Conservation (phyloP, 441 rosid genomes). For the Bocquillonia castaneifolia region DNA sequence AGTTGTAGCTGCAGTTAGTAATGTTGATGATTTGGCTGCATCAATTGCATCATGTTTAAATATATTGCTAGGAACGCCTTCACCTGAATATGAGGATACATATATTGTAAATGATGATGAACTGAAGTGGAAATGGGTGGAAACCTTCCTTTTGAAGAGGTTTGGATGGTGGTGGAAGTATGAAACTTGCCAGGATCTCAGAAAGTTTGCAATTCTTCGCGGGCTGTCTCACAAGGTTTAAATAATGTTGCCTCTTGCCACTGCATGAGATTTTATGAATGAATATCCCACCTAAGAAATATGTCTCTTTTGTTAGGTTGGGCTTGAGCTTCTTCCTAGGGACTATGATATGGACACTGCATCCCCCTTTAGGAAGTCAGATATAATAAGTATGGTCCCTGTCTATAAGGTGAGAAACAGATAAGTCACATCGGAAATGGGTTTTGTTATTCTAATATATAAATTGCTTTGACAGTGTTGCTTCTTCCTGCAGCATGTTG, state of each 20-base stretch:
- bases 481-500: slow-evolving; percentile 58
- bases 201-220: slow-evolving; percentile 59
- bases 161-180: slow-evolving; percentile 53
- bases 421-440: slow-evolving; percentile 7
- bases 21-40: slow-evolving; percentile 37
- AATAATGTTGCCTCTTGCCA: slow-evolving; percentile 16
- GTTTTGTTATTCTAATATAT: background rate
- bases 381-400: slow-evolving; percentile 57
- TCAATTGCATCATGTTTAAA: slow-evolving; percentile 55
- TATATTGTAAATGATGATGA: slow-evolving; percentile 31
- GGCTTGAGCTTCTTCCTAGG: slow-evolving; percentile 62
- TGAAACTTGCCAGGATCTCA: slow-evolving; percentile 49
- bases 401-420: slow-evolving; percentile 48
- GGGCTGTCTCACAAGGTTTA: slow-evolving; percentile 62
- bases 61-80: slow-evolving; percentile 50
- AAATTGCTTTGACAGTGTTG: slow-evolving; percentile 24
- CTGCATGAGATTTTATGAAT: slow-evolving; percentile 9
- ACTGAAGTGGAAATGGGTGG: slow-evolving; percentile 51
- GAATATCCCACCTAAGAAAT: slow-evolving; percentile 10
- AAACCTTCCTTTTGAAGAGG: slow-evolving; percentile 45
- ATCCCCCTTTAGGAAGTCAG: slow-evolving; percentile 44
- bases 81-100: slow-evolving; percentile 28
- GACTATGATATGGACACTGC: slow-evolving; percentile 56
- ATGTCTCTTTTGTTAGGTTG: slow-evolving; percentile 37
- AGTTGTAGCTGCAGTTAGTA: slow-evolving; percentile 41